Conservation (phyloP, 1,284 basidiomycete species). For the Sporisorium scitamineum region DNA sequence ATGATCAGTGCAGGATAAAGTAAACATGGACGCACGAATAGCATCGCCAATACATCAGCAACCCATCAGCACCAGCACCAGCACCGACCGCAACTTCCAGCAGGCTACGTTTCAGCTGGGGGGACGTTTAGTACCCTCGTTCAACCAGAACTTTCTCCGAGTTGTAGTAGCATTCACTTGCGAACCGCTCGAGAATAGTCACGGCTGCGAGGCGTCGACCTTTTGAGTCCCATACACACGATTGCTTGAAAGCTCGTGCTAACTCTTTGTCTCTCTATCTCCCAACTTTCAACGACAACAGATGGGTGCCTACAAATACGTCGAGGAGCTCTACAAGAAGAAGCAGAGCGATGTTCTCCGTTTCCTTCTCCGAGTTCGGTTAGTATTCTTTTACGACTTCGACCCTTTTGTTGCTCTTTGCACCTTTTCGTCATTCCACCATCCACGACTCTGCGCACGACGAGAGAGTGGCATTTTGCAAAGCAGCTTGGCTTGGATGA, state of each 20-base stretch:
- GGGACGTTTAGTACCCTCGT: conserved; percentile 48
- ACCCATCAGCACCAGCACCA: background rate
- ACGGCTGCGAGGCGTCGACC: conserved; percentile 43
- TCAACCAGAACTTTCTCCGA: conserved; percentile 4
- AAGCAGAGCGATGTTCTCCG: conserved; percentile 97
- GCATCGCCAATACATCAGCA: background rate
- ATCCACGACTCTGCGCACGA: background rate
- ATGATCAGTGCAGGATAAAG: background rate
- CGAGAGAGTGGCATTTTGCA: background rate
- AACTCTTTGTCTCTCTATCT: conserved; percentile 22
- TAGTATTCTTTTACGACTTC: conserved; percentile 61
- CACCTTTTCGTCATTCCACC: background rate
- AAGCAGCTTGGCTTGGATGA: background rate
- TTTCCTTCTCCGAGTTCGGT: conserved; percentile 97
- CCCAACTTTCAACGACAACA: conserved; percentile 20
- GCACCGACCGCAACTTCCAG: background rate
- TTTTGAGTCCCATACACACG: conserved; percentile 53
- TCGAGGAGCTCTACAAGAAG: conserved; percentile 81
- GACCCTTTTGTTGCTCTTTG: background rate
- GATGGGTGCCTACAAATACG: conserved; percentile 88
- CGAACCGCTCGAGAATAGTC: conserved; percentile 34
- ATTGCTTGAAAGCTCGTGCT: conserved; percentile 59
- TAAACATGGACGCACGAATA: background rate
- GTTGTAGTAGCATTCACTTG: conserved; percentile 46
- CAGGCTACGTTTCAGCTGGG: conserved; percentile 26